phyloP scores from a whole-genome alignment of 2,329 filamentous ascomycete species.

The Tolypocladium album region DNA sequence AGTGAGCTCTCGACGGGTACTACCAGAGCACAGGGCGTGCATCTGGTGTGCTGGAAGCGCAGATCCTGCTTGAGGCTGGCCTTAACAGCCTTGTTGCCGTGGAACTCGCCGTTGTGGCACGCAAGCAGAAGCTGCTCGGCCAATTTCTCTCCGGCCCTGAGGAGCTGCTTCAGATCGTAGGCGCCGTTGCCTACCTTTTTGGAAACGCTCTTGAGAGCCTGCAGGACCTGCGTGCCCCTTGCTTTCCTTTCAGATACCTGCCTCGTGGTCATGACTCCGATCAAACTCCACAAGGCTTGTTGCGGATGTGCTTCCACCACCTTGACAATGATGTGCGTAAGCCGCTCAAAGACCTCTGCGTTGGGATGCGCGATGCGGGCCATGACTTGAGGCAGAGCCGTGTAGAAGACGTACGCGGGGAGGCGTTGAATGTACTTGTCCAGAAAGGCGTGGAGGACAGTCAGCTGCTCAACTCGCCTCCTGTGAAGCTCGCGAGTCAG shows the following conservation, averaged over 20 bases:
- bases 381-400: conserved; percentile 80
- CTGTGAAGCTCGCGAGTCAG: conserved; percentile 40
- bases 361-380: conserved; percentile 91
- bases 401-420: conserved; percentile 71
- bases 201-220: conserved; percentile 32
- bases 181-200: conserved; percentile 40
- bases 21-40: conserved; percentile 73
- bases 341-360: conserved; percentile 59
- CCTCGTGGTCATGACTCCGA: conserved; percentile 76
- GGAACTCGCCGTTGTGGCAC: conserved; percentile 68
- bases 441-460: conserved; percentile 61
- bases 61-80: conserved; percentile 72
- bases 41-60: conserved; percentile 66
- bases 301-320: conserved; percentile 82
- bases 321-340: conserved; percentile 73
- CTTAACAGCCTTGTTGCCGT: conserved; percentile 50
- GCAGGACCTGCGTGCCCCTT: conserved; percentile 41
- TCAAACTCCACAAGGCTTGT: conserved; percentile 83
- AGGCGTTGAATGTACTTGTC: conserved; percentile 67
- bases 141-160: conserved; percentile 71
- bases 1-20: conserved; percentile 82
- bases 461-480: conserved; percentile 54
- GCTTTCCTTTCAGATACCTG: conserved; percentile 54
- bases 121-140: conserved; percentile 71
- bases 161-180: conserved; percentile 57